Conservation (phyloP, 2,329 filamentous ascomycete species). For the Paraphoma chrysanthemicola region DNA sequence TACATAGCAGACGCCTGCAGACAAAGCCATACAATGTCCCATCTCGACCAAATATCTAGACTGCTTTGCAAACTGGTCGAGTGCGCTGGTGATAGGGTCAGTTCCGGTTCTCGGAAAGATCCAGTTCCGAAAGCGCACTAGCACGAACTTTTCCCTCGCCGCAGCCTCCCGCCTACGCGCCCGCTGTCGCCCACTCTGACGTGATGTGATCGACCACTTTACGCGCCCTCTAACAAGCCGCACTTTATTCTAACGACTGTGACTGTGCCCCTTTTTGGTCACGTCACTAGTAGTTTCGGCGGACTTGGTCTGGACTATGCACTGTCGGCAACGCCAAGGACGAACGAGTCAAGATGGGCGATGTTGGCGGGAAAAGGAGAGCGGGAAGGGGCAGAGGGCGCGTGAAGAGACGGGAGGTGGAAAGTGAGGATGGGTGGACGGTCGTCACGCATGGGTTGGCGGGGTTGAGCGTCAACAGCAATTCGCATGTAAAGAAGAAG, state of each 20-base stretch:
- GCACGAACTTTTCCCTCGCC: slow-evolving; percentile 5
- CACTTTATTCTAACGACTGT: slow-evolving; percentile 26
- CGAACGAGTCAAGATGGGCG: neutral
- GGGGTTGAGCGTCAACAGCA: slow-evolving; percentile 4
- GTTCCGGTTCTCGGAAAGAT: neutral
- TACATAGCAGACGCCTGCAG: too few species aligned
- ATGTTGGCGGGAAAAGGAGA: neutral
- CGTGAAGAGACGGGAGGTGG: slow-evolving; percentile 40
- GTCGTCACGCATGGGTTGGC: slow-evolving; percentile 40
- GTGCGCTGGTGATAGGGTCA: too few species aligned
- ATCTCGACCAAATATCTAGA: too few species aligned
- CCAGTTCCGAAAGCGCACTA: neutral
- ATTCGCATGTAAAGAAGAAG: neutral
- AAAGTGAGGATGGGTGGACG: slow-evolving; percentile 45
- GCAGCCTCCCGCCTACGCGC: slow-evolving; percentile 1
- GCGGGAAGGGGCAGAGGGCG: slow-evolving; percentile 12
- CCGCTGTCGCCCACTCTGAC: neutral
- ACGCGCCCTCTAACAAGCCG: slow-evolving; percentile 31
- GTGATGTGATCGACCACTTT: neutral
- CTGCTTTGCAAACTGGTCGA: too few species aligned
- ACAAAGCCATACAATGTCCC: too few species aligned
- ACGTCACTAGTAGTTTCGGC: neutral
- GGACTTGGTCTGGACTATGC: neutral
- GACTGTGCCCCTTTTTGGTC: neutral
- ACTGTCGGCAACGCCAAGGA: neutral